Conservation (phyloP, 2,329 filamentous ascomycete species). For the Fulvia fulva region DNA sequence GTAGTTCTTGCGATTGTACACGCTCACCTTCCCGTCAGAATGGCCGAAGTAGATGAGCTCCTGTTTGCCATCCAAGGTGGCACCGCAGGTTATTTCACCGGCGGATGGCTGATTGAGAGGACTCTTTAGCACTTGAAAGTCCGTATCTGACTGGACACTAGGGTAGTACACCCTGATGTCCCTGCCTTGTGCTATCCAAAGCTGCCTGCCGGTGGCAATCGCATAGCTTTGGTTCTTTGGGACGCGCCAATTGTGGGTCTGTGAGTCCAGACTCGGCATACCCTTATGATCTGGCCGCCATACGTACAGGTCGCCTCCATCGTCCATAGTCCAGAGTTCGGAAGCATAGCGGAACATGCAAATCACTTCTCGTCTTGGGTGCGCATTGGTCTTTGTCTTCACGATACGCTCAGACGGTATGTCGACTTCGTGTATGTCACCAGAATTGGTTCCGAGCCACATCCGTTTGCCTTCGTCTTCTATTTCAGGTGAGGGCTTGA, state of each 20-base stretch:
- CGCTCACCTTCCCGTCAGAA: constrained; percentile 85
- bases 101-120: constrained; percentile 68
- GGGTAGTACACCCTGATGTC: constrained; percentile 82
- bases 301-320: constrained; percentile 77
- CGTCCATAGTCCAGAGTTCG: constrained; percentile 92
- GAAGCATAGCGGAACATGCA: constrained; percentile 82
- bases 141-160: constrained; percentile 60
- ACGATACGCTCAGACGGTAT: constrained; percentile 68
- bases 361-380: constrained; percentile 73
- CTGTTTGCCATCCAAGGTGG: constrained; percentile 68
- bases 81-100: constrained; percentile 83
- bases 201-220: constrained; percentile 73
- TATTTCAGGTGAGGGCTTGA: constrained; percentile 75
- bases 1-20: constrained; percentile 79
- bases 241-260: constrained; percentile 72
- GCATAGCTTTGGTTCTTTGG: constrained; percentile 83
- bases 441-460: constrained; percentile 86
- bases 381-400: constrained; percentile 64
- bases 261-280: constrained; percentile 68
- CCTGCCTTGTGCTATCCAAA: constrained; percentile 87
- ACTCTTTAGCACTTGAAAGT: constrained; percentile 70
- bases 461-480: constrained; percentile 75
- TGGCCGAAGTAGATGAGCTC: constrained; percentile 87
- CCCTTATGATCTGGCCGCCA: constrained; percentile 76
- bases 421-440: constrained; percentile 87